Evolutionary conservation across 225 moss, liverwort and hornwort species (phyloP).

Genomic region (Ulota crispa): DNA sequence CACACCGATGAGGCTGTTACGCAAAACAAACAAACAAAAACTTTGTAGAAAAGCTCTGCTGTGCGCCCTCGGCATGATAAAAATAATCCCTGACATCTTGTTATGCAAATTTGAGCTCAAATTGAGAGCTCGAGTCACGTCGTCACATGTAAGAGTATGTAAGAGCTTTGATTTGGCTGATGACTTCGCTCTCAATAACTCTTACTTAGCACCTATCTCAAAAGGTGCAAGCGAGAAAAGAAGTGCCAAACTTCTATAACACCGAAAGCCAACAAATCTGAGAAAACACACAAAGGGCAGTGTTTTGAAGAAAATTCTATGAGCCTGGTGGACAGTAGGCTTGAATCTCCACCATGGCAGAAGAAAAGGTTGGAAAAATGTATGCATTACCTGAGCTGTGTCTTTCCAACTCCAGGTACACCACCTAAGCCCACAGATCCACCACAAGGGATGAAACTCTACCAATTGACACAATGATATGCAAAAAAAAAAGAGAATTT

Average conservation of each 20-base stretch:
- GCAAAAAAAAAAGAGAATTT: background rate
- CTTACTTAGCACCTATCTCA: background rate
- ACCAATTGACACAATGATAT: slow-evolving; percentile 3
- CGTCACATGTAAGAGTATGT: background rate
- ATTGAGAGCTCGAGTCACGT: background rate
- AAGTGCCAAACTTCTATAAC: background rate
- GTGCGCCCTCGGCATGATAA: background rate
- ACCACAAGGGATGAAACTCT: slow-evolving; percentile 18
- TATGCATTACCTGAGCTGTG: slow-evolving; percentile 79
- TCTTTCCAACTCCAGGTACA: slow-evolving; percentile 95
- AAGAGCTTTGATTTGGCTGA: background rate
- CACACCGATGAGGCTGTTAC: slow-evolving; percentile 21
- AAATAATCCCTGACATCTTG: background rate
- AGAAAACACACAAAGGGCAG: background rate
- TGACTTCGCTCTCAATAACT: background rate
- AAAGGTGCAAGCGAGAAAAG: background rate
- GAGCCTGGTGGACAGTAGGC: background rate
- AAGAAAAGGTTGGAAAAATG: background rate
- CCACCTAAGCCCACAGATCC: slow-evolving; percentile 64
- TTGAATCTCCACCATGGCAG: background rate
- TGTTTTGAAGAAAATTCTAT: background rate
- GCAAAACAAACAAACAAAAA: background rate
- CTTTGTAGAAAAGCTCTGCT: background rate
- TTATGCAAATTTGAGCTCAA: background rate
- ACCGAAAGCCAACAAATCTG: background rate